These are phyloP conservation scores for Leccinum fuscescens DNA, from an alignment of 1,284 basidiomycete species.

Conservation along the genomic window DNA sequence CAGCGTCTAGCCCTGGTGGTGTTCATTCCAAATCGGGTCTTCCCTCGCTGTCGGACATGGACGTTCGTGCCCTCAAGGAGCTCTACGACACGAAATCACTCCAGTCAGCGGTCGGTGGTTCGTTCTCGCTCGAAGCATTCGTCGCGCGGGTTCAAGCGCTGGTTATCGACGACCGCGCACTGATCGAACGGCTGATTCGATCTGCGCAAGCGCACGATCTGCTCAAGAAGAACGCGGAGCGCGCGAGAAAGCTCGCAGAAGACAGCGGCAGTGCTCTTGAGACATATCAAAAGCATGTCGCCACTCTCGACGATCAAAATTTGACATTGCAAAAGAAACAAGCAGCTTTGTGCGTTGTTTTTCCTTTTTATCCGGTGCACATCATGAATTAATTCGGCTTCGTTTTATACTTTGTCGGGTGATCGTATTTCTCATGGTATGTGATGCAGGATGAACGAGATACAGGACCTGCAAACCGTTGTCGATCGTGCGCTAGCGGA, in stretches of 20 bases:
- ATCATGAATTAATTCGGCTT: neutral
- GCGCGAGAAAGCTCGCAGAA: slow-evolving; percentile 84
- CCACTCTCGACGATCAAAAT: slow-evolving; percentile 74
- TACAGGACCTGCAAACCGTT: slow-evolving; percentile 58
- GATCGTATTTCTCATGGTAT: slow-evolving; percentile 11
- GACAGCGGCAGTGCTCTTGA: slow-evolving; percentile 76
- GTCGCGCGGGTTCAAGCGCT: slow-evolving; percentile 74
- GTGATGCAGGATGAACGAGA: slow-evolving; percentile 61
- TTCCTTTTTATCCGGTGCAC: neutral
- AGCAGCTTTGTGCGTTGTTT: slow-evolving; percentile 51
- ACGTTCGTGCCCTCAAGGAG: slow-evolving; percentile 73
- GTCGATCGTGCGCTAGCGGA: slow-evolving; percentile 61
- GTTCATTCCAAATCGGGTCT: slow-evolving; percentile 30
- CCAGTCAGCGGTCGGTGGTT: slow-evolving; percentile 36
- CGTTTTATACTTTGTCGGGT: neutral
- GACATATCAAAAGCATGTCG: slow-evolving; percentile 86
- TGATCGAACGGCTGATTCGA: slow-evolving; percentile 80
- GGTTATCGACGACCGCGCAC: slow-evolving; percentile 73
- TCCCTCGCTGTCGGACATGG: slow-evolving; percentile 70
- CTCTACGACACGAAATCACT: slow-evolving; percentile 56
- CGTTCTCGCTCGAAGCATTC: slow-evolving; percentile 72
- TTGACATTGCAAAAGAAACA: slow-evolving; percentile 49
- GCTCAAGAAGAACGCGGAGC: slow-evolving; percentile 85
- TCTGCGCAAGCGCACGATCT: slow-evolving; percentile 86
- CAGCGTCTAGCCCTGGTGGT: slow-evolving; percentile 29